Evolutionary conservation across 805 yeast genomes (phyloP).

Genomic region (Nakazawaea wickerhamii): DNA sequence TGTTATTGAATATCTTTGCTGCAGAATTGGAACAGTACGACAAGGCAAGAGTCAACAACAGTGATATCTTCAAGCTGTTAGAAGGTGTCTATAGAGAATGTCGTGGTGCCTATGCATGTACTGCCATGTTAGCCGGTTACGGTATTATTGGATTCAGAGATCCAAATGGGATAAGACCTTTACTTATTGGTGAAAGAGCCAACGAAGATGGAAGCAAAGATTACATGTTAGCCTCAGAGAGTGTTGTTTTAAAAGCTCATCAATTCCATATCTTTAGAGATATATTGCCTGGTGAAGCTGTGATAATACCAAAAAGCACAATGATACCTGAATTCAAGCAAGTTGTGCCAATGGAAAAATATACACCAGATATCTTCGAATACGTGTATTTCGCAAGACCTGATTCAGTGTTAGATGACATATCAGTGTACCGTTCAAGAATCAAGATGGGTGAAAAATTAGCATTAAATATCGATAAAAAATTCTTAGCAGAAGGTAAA

Average conservation of each 20-base stretch:
- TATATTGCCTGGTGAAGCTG: constrained; percentile 92
- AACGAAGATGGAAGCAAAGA: constrained; percentile 68
- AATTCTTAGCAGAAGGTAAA: constrained; percentile 33
- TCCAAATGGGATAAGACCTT: constrained; percentile 94
- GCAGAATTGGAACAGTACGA: constrained; percentile 85
- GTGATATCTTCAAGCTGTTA: constrained; percentile 82
- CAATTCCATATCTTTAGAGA: constrained; percentile 79
- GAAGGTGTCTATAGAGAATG: constrained; percentile 74
- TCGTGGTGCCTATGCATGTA: constrained; percentile 97
- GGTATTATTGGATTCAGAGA: constrained; percentile 95
- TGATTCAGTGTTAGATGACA: constrained; percentile 94
- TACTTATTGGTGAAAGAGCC: constrained; percentile 76
- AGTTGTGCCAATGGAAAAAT: constrained; percentile 69
- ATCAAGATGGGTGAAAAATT: constrained; percentile 89
- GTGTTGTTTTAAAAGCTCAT: constrained; percentile 90
- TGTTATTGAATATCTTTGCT: constrained; percentile 85
- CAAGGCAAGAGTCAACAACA: constrained; percentile 88
- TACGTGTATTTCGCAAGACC: constrained; percentile 98
- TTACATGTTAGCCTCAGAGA: constrained; percentile 93
- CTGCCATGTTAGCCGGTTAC: constrained; percentile 92
- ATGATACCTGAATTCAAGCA: constrained; percentile 78
- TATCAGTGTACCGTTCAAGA: constrained; percentile 89
- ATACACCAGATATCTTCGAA: constrained; percentile 95
- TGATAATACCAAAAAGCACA: constrained; percentile 77
- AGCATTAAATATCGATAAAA: constrained; percentile 58